Conservation (phyloP, 108 stramenopile species). For the Cyclotella atomus region DNA sequence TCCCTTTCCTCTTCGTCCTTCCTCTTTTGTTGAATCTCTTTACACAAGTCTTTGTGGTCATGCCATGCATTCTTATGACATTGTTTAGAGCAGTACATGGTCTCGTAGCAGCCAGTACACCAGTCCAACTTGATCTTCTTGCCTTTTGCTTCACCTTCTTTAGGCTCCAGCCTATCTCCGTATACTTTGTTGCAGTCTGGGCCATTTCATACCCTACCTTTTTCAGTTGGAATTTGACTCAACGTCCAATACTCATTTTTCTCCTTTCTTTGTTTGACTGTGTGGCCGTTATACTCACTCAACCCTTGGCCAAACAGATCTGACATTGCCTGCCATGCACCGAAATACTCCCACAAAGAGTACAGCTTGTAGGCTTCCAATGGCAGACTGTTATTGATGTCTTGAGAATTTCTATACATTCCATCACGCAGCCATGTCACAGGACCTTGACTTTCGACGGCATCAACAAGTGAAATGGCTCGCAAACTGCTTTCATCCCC, state of each 20-base stretch:
- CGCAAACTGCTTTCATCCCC: background rate
- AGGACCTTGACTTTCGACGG: background rate
- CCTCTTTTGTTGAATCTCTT: constrained; percentile 12
- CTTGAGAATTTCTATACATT: too few relatives aligned
- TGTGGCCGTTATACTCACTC: background rate
- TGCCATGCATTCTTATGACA: constrained; percentile 6
- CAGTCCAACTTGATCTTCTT: constrained; percentile 3
- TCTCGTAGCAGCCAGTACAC: constrained; percentile 17
- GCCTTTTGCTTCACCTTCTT: constrained; percentile 6
- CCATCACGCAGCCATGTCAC: constrained; percentile 12
- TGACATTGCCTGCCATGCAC: constrained; percentile 69
- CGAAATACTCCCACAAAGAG: constrained; percentile 66
- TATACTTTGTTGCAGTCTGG: constrained; percentile 3
- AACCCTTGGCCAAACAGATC: constrained; percentile 35
- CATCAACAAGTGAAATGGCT: constrained; percentile 45
- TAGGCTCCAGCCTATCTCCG: constrained; percentile 2
- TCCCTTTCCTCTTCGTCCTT: background rate
- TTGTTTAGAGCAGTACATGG: constrained; percentile 1
- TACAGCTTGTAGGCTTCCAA: constrained; percentile 70
- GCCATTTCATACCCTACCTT: constrained; percentile 5
- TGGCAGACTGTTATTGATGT: constrained; percentile 47
- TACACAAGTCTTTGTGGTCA: constrained; percentile 7
- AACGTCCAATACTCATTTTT: background rate
- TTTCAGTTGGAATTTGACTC: background rate
- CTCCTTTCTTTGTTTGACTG: background rate